phyloP scores from a whole-genome alignment of 495 filamentous ascomycete genomes.

The Penicillium nucicola region DNA sequence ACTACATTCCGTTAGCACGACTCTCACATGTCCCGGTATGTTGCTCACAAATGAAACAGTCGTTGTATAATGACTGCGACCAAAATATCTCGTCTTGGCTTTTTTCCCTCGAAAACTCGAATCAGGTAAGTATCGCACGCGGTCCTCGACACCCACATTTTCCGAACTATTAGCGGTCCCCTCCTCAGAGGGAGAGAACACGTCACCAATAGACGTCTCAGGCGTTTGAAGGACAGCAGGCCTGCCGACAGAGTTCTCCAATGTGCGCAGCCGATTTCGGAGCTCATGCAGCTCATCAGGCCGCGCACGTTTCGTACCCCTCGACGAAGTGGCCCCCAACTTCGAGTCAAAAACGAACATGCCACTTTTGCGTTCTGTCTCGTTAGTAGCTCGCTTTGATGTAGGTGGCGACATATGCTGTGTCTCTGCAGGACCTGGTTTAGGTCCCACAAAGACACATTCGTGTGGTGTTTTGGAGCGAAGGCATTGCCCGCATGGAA shows the following conservation, averaged over 20 bases:
- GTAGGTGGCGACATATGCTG: conserved; percentile 11
- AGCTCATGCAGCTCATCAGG: conserved; percentile 35
- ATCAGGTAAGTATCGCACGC: conserved; percentile 28
- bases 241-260: conserved; percentile 30
- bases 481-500: conserved; percentile 63
- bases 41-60: conserved; percentile 45
- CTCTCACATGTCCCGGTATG: neutral
- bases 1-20: conserved; percentile 30
- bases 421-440: conserved; percentile 10
- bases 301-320: conserved; percentile 27
- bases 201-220: conserved; percentile 26
- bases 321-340: conserved; percentile 20
- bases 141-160: conserved; percentile 28
- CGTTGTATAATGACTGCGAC: conserved; percentile 43
- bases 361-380: conserved; percentile 19
- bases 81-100: conserved; percentile 47
- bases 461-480: conserved; percentile 42
- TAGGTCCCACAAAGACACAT: conserved; percentile 33
- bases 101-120: conserved; percentile 46
- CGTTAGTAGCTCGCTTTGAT: conserved; percentile 15
- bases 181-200: conserved; percentile 12
- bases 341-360: conserved; percentile 42
- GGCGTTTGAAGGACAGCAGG: conserved; percentile 23
- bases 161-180: conserved; percentile 17
- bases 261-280: conserved; percentile 24